A percentile compares a stretch with the other conserved stretches of the same genome.
phyloP scores from a whole-genome alignment of 805 yeast genomes.

The Blastobotrys chiropterorum region DNA sequence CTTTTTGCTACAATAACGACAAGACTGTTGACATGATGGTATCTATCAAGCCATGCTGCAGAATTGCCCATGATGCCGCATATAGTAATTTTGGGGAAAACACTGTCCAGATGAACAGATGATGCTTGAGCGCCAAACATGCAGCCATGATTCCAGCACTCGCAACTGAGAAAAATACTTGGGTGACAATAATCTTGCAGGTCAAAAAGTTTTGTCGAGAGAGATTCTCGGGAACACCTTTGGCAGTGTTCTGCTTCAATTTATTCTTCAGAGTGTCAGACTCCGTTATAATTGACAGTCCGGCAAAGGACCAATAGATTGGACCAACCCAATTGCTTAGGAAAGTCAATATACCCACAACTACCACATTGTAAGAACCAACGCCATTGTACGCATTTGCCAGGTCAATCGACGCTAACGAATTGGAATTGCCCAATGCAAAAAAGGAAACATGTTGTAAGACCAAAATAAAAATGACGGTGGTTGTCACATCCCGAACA shows the following conservation, averaged over 20 bases:
- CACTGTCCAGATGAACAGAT: constrained; percentile 95
- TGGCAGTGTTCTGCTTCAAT: constrained; percentile 10
- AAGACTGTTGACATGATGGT: constrained; percentile 6
- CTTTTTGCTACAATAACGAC: not conserved
- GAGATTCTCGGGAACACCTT: constrained; percentile 9
- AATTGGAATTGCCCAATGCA: constrained; percentile 85
- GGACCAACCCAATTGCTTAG: constrained; percentile 83
- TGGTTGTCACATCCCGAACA: constrained; percentile 14
- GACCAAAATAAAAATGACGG: constrained; percentile 37
- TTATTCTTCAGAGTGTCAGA: constrained; percentile 18
- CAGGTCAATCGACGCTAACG: constrained; percentile 83
- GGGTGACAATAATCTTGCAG: constrained; percentile 8
- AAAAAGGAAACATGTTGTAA: constrained; percentile 76
- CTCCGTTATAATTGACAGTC: constrained; percentile 10
- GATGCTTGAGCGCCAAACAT: constrained; percentile 71
- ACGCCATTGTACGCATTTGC: constrained; percentile 92
- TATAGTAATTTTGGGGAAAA: constrained; percentile 89
- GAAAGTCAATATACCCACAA: constrained; percentile 75
- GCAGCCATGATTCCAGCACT: constrained; percentile 58
- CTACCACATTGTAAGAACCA: constrained; percentile 54
- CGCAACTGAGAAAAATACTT: constrained; percentile 53
- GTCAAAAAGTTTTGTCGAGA: constrained; percentile 2
- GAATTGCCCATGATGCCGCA: constrained; percentile 60
- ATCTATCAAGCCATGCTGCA: constrained; percentile 25
- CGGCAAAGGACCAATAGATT: constrained; percentile 61